Evolutionary conservation across 2,329 filamentous ascomycete genomes (phyloP).

Genomic region (Nothophoma quercina): DNA sequence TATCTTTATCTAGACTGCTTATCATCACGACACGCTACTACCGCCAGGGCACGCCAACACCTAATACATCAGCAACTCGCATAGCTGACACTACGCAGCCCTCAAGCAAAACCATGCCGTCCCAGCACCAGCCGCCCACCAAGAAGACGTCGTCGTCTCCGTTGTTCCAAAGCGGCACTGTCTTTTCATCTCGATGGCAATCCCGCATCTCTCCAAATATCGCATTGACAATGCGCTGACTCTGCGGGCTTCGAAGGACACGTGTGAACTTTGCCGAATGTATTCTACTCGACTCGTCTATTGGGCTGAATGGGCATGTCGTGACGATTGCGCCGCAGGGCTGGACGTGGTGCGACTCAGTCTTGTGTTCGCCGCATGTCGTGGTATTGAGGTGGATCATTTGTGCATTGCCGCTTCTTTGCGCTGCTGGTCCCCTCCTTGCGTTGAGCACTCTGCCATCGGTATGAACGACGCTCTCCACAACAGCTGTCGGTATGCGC

Average conservation of each 20-base stretch:
- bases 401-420: slow-evolving; percentile 24
- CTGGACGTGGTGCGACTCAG: slow-evolving; percentile 63
- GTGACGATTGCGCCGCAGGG: slow-evolving; percentile 61
- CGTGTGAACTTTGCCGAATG: slow-evolving; percentile 60
- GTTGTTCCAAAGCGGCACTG: slow-evolving; percentile 56
- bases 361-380: slow-evolving; percentile 42
- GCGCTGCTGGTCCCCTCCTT: background rate
- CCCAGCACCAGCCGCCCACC: slow-evolving; percentile 69
- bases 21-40: no score
- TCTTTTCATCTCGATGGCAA: slow-evolving; percentile 25
- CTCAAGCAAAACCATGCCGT: slow-evolving; percentile 69
- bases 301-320: slow-evolving; percentile 57
- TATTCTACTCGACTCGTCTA: slow-evolving; percentile 53
- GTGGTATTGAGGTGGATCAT: slow-evolving; percentile 46
- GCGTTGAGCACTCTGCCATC: slow-evolving; percentile 34
- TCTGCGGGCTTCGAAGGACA: slow-evolving; percentile 60
- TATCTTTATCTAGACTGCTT: no score
- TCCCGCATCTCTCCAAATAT: slow-evolving; percentile 49
- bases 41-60: slow-evolving; percentile 52
- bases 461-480: slow-evolving; percentile 59
- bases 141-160: slow-evolving; percentile 64
- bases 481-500: slow-evolving; percentile 58
- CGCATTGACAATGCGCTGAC: slow-evolving; percentile 56
- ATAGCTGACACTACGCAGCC: slow-evolving; percentile 68
- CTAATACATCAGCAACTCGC: slow-evolving; percentile 62